Conservation (phyloP, 2,329 filamentous ascomycete species). For the Fusarium siculi region DNA sequence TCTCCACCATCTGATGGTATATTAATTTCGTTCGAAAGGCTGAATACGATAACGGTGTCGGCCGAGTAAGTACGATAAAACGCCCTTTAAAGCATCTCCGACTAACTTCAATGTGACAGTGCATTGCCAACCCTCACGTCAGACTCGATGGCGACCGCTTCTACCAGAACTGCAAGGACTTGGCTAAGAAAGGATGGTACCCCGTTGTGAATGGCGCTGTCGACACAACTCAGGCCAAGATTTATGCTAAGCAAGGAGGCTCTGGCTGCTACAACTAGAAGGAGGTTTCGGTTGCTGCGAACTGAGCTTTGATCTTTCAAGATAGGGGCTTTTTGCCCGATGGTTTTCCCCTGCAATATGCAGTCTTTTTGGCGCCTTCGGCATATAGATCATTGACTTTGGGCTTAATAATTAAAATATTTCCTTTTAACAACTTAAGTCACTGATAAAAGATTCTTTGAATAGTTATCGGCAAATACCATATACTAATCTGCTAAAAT, state of each 20-base stretch:
- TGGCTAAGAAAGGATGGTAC: neutral
- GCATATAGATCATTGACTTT: neutral
- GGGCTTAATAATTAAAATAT: neutral
- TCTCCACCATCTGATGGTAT: rapidly evolving
- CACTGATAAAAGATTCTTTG: rapidly evolving
- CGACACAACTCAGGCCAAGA: neutral
- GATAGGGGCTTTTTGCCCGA: neutral
- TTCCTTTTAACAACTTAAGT: rapidly evolving
- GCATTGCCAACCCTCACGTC: neutral
- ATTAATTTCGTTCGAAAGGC: neutral
- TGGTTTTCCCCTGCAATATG: neutral
- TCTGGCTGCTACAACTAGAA: neutral
- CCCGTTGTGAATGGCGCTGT: neutral
- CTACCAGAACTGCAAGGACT: neutral
- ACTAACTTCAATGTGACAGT: neutral
- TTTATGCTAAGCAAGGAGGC: neutral
- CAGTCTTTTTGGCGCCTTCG: neutral
- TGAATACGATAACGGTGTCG: neutral
- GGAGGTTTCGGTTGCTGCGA: rapidly evolving
- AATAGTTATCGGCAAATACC: rapidly evolving
- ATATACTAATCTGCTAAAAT: neutral
- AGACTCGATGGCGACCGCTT: neutral
- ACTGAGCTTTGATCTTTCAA: neutral
- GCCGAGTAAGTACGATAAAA: neutral
- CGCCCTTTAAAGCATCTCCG: neutral